Percentiles rank a stretch among this genome's conserved stretches.
phyloP scores from a whole-genome alignment of 371 early-diverging fungal species.

The Coemansia sp. region DNA sequence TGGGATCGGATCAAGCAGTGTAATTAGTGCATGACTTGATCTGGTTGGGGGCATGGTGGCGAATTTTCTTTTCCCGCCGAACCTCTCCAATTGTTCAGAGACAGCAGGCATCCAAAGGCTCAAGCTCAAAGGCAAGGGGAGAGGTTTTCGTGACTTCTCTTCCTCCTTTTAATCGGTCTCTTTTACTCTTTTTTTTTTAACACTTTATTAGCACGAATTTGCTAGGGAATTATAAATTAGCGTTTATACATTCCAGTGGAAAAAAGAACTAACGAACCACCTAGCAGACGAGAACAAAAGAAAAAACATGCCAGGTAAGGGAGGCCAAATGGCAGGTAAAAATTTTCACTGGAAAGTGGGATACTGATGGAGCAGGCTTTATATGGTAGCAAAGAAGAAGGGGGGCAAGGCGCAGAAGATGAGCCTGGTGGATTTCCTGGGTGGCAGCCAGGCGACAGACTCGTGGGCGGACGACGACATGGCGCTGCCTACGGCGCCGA shows the following conservation, averaged over 20 bases:
- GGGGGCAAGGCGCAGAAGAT: constrained; percentile 47
- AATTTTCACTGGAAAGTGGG: too few relatives aligned
- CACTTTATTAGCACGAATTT: too few relatives aligned
- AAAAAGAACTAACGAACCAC: too few relatives aligned
- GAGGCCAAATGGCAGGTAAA: not conserved
- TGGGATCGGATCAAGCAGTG: not conserved
- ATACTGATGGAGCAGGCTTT: not conserved
- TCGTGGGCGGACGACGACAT: constrained; percentile 94
- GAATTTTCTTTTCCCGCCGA: not conserved
- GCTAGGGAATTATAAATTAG: too few relatives aligned
- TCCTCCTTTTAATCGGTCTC: too few relatives aligned
- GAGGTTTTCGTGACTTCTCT: too few relatives aligned
- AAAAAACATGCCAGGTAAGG: constrained; percentile 4
- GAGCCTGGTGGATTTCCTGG: constrained; percentile 46
- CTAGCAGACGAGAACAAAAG: not conserved
- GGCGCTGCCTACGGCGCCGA: constrained; percentile 81
- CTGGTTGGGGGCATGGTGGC: not conserved
- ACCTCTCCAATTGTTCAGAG: not conserved
- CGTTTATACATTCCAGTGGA: too few relatives aligned
- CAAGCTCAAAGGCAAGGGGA: not conserved
- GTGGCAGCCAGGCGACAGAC: constrained; percentile 50
- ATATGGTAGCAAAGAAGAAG: constrained; percentile 42
- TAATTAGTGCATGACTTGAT: not conserved
- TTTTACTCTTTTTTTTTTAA: too few relatives aligned
- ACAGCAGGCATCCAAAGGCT: too few relatives aligned